Evolutionary conservation across 305 asterid species (phyloP).

Genomic region (Fraxinus sp.): DNA sequence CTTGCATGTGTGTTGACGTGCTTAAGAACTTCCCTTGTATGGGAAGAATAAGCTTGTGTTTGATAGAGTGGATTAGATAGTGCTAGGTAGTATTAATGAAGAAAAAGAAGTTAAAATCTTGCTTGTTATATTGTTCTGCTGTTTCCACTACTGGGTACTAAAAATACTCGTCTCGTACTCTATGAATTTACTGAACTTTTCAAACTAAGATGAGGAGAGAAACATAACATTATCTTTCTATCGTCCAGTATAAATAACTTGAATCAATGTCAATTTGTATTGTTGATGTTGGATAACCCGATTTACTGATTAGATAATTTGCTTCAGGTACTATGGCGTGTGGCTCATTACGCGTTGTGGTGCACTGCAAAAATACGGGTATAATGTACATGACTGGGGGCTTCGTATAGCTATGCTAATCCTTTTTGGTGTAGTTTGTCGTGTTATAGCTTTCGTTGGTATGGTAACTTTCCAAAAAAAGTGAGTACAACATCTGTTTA

Average conservation of each 20-base stretch:
- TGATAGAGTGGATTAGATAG: neutral
- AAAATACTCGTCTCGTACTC: neutral
- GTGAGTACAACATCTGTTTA: constrained; percentile 26
- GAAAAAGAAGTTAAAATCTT: neutral
- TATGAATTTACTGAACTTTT: neutral
- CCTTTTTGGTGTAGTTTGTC: constrained; percentile 55
- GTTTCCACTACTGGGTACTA: neutral
- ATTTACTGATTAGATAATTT: neutral
- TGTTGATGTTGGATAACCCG: neutral
- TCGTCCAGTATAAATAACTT: neutral
- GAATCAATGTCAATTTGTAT: neutral
- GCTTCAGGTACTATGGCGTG: constrained; percentile 80
- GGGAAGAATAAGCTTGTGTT: neutral
- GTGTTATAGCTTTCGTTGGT: constrained; percentile 71
- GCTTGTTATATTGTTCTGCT: neutral
- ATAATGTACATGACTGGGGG: constrained; percentile 62
- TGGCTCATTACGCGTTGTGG: constrained; percentile 95
- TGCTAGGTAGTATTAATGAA: neutral
- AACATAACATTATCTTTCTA: neutral
- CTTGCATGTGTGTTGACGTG: neutral
- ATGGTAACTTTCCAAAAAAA: constrained; percentile 74
- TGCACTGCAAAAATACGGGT: constrained; percentile 52
- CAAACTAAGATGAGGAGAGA: neutral
- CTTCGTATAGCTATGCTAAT: constrained; percentile 57
- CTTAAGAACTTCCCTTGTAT: neutral